phyloP scores from a whole-genome alignment of 2,329 filamentous ascomycete genomes.

The Colletotrichum phormii region DNA sequence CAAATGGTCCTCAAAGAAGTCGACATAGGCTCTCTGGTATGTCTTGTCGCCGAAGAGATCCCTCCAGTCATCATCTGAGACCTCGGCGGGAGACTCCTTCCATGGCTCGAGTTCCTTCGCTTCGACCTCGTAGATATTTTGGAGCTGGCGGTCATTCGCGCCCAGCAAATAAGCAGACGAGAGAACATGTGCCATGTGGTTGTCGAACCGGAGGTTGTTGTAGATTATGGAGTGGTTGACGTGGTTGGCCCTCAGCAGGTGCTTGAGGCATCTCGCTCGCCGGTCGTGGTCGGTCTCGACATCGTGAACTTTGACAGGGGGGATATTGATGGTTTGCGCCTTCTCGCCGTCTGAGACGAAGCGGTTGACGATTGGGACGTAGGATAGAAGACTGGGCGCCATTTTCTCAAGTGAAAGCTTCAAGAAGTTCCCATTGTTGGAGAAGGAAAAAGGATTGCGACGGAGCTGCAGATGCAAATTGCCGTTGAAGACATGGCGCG shows the following conservation, averaged over 20 bases:
- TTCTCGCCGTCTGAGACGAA: constrained; percentile 44
- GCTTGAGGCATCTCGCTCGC: constrained; percentile 84
- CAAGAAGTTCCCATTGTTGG: constrained; percentile 1
- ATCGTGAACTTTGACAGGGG: constrained; percentile 79
- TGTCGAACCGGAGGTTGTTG: constrained; percentile 80
- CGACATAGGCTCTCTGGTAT: constrained; percentile 91
- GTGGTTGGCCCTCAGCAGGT: constrained; percentile 92
- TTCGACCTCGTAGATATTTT: constrained; percentile 84
- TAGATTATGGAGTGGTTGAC: constrained; percentile 88
- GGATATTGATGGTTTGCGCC: constrained; percentile 63
- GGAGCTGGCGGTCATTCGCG: constrained; percentile 77
- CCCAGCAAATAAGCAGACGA: constrained; percentile 89
- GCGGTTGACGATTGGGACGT: constrained; percentile 54
- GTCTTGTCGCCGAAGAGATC: constrained; percentile 82
- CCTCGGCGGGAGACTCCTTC: constrained; percentile 85
- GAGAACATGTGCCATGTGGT: constrained; percentile 85
- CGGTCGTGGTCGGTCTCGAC: constrained; percentile 86
- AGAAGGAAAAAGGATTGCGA: neutral
- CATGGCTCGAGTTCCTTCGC: constrained; percentile 80
- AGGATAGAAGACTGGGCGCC: constrained; percentile 54
- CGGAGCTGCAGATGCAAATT: neutral
- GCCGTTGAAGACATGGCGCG: constrained; percentile 25
- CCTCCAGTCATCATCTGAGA: constrained; percentile 86
- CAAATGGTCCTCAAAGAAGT: constrained; percentile 95
- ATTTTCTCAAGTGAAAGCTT: neutral